Conservation (phyloP, 176 grass and related monocot genomes). For the Bromus sterilis region DNA sequence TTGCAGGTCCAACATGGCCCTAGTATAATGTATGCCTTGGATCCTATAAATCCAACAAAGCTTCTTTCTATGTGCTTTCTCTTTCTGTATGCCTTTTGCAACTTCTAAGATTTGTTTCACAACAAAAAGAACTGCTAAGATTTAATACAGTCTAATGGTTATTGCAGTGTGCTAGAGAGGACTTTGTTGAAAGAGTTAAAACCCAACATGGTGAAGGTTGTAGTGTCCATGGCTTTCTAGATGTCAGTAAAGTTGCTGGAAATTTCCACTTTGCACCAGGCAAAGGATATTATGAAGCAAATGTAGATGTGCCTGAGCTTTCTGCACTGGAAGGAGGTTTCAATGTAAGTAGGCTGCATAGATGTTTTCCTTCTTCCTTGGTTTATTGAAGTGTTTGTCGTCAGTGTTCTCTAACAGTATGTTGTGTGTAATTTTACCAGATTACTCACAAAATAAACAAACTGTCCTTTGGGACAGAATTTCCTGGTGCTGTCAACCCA, state of each 20-base stretch:
- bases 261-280: constrained; percentile 95
- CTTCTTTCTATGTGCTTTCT: neutral
- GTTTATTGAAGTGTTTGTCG: neutral
- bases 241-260: constrained; percentile 95
- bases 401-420: constrained; percentile 15
- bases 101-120: neutral
- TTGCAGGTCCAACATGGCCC: neutral
- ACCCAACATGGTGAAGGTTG: constrained; percentile 89
- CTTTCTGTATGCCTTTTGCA: neutral
- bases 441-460: constrained; percentile 96
- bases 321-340: constrained; percentile 54
- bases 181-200: constrained; percentile 85
- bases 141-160: neutral
- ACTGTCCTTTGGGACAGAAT: constrained; percentile 83
- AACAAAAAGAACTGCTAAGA: neutral
- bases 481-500: constrained; percentile 90
- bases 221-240: constrained; percentile 80
- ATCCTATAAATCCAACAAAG: neutral
- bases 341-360: constrained; percentile 53
- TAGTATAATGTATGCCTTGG: neutral
- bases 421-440: constrained; percentile 35
- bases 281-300: constrained; percentile 89
- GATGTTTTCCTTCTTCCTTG: neutral
- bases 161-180: constrained; percentile 79
- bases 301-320: constrained; percentile 61